Conservation (phyloP, 805 yeast genomes). For the Nakazawaea wyomingensis region DNA sequence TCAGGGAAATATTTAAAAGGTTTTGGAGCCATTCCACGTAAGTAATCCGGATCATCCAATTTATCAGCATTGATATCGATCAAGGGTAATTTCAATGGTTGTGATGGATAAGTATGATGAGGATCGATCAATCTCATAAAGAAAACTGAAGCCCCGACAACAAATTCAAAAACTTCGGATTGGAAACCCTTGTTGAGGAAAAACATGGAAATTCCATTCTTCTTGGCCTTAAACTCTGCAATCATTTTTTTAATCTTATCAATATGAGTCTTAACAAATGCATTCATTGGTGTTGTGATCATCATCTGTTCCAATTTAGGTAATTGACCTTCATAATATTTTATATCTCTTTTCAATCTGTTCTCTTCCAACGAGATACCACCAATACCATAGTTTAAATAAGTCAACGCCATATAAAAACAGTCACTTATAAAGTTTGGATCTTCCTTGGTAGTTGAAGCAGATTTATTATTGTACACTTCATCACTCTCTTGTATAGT, state of each 20-base stretch:
- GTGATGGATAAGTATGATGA: conserved; percentile 52
- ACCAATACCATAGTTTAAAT: conserved; percentile 83
- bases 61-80: conserved; percentile 53
- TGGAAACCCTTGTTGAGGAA: conserved; percentile 54
- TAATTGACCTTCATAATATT: conserved; percentile 48
- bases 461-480: conserved; percentile 34
- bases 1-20: conserved; percentile 88
- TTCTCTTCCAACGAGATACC: conserved; percentile 61
- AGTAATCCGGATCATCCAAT: conserved; percentile 68
- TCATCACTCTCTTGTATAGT: conserved; percentile 65
- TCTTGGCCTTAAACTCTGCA: conserved; percentile 34
- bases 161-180: conserved; percentile 66
- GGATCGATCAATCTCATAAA: conserved; percentile 73
- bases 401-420: conserved; percentile 73
- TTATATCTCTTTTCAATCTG: conserved; percentile 43
- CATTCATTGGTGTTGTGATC: conserved; percentile 19
- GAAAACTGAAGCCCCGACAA: conserved; percentile 71
- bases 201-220: conserved; percentile 58
- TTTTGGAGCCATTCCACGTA: conserved; percentile 58
- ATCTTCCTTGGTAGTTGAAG: conserved; percentile 27
- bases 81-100: conserved; percentile 47
- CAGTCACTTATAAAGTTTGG: conserved; percentile 87
- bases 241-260: conserved; percentile 29
- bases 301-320: conserved; percentile 42
- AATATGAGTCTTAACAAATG: conserved; percentile 23